phyloP scores from a whole-genome alignment of 2,329 filamentous ascomycete genomes.

The Pyrenophora seminiperda region DNA sequence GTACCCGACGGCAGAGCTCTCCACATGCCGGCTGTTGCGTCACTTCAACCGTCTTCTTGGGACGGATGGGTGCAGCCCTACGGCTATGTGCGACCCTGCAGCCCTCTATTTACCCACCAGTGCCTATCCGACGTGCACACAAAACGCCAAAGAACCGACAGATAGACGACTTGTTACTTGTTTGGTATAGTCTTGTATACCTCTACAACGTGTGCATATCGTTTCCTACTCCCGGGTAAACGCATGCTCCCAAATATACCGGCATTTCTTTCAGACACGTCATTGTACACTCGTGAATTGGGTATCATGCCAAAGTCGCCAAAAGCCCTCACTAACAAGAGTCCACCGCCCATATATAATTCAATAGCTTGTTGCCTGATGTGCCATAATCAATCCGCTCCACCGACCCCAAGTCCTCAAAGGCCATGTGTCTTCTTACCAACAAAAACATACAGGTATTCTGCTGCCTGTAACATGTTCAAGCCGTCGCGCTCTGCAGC shows the following conservation, averaged over 20 bases:
- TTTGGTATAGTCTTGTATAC: slow-evolving; percentile 5
- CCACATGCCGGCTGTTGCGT: slow-evolving; percentile 19
- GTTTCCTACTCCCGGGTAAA: background rate
- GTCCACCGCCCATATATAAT: background rate
- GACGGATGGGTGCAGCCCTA: slow-evolving; percentile 19
- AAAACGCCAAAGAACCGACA: background rate
- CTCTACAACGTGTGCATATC: background rate
- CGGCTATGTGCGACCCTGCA: slow-evolving; percentile 11
- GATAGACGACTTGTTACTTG: slow-evolving; percentile 4
- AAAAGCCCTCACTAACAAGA: background rate
- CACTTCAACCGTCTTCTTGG: slow-evolving; percentile 17
- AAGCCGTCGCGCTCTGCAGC: slow-evolving; percentile 41
- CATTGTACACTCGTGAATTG: background rate
- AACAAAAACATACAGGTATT: background rate
- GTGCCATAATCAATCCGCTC: background rate
- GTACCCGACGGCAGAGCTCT: slow-evolving; percentile 14
- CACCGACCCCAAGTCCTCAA: background rate
- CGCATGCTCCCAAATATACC: no score
- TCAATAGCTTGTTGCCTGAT: background rate
- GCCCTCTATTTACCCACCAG: slow-evolving; percentile 20
- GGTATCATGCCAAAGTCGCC: slow-evolving; percentile 6
- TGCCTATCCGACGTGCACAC: slow-evolving; percentile 4
- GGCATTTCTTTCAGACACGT: no score
- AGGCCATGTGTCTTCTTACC: no score
- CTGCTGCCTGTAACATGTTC: slow-evolving; percentile 2